Evolutionary conservation across 331 rosid genomes (phyloP).

Genomic region (Arachis monticola): DNA sequence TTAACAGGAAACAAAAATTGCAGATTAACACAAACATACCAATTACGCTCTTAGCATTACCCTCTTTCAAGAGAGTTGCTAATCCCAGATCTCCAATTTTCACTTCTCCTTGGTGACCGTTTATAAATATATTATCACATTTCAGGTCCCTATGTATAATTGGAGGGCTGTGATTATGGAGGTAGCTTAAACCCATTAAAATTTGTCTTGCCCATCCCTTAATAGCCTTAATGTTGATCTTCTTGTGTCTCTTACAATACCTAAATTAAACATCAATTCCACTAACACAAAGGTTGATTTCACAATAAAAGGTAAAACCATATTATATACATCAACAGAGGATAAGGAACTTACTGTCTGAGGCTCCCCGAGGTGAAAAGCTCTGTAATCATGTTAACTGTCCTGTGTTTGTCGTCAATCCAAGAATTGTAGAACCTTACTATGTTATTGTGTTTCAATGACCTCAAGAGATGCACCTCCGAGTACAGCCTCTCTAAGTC

Average conservation of each 20-base stretch:
- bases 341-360: constrained; percentile 61
- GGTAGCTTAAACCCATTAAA: constrained; percentile 51
- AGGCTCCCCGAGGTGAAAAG: constrained; percentile 86
- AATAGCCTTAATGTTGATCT: constrained; percentile 52
- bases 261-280: constrained; percentile 49
- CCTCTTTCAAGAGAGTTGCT: constrained; percentile 52
- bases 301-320: constrained; percentile 20
- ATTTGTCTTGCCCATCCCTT: constrained; percentile 64
- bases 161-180: constrained; percentile 54
- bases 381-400: constrained; percentile 88
- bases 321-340: not conserved
- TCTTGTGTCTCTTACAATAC: constrained; percentile 55
- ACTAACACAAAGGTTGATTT: constrained; percentile 46
- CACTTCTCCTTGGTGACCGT: constrained; percentile 59
- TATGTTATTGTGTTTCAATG: constrained; percentile 65
- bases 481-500: constrained; percentile 76
- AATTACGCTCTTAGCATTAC: constrained; percentile 54
- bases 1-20: not conserved
- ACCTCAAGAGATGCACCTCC: constrained; percentile 76
- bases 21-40: constrained; percentile 39
- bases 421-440: constrained; percentile 76
- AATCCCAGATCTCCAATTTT: constrained; percentile 62
- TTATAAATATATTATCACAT: constrained; percentile 57
- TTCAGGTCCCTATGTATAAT: constrained; percentile 55
- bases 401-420: constrained; percentile 74